A percentile compares a stretch with the other conserved stretches of the same genome.
phyloP scores from a whole-genome alignment of 2,329 filamentous ascomycete species.

The Elsinoe perseae region DNA sequence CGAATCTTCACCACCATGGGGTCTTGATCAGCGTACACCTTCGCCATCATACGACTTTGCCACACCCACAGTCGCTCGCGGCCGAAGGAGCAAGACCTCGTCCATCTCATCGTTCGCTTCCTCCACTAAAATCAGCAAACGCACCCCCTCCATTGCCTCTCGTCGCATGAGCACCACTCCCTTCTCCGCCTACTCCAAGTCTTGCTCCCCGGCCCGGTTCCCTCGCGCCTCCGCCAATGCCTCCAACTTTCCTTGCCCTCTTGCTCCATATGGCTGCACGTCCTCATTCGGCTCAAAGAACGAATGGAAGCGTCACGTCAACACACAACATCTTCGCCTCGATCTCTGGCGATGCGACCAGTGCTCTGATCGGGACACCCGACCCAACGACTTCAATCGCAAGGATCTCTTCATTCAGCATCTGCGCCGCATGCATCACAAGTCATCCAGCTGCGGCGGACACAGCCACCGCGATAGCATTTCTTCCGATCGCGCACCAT shows the following conservation, averaged over 20 bases:
- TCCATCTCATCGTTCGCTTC: conserved; percentile 11
- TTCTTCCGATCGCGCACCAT: conserved; percentile 18
- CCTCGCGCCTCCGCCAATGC: conserved; percentile 32
- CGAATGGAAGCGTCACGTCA: conserved; percentile 89
- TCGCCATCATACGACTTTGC: conserved; percentile 6
- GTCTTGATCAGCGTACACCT: conserved; percentile 10
- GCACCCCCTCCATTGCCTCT: neutral
- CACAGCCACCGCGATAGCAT: conserved; percentile 25
- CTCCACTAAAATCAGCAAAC: conserved; percentile 16
- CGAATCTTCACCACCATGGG: conserved; percentile 13
- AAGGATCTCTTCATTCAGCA: conserved; percentile 91
- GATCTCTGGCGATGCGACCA: conserved; percentile 69
- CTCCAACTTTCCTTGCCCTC: conserved; percentile 62
- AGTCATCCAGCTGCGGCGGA: conserved; percentile 21
- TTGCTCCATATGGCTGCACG: conserved; percentile 66
- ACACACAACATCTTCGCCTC: conserved; percentile 68
- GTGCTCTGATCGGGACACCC: conserved; percentile 34
- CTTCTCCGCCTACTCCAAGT: conserved; percentile 40
- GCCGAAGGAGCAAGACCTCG: conserved; percentile 7
- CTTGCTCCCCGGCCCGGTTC: conserved; percentile 40
- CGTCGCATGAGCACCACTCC: conserved; percentile 29
- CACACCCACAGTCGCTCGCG: neutral
- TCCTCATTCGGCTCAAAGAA: conserved; percentile 74
- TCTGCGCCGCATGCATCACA: conserved; percentile 72
- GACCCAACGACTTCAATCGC: conserved; percentile 67